Conservation (phyloP, 345 rosid species). For the Zanthoxylum bungeanum region DNA sequence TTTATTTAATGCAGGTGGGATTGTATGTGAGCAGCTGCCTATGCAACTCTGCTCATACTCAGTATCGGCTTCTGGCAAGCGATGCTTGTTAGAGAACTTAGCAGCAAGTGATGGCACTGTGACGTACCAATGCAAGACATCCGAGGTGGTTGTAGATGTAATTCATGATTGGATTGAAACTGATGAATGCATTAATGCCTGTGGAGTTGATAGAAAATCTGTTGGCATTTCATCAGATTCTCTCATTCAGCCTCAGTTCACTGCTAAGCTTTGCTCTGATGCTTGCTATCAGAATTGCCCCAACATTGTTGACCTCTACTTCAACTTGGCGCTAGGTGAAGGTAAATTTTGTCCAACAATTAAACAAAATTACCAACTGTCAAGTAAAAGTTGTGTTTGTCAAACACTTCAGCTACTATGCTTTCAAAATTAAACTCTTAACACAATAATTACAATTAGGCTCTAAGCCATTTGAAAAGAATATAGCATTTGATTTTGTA, state of each 20-base stretch:
- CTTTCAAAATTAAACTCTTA: background rate
- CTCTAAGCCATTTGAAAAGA: no score
- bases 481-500: no score
- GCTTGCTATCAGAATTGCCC: slow-evolving; percentile 24
- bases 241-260: slow-evolving; percentile 25
- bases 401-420: background rate
- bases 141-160: slow-evolving; percentile 16
- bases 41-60: slow-evolving; percentile 22
- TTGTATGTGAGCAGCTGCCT: slow-evolving; percentile 34
- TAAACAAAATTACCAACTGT: no score
- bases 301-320: slow-evolving; percentile 34
- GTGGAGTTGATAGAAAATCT: slow-evolving; percentile 25
- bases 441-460: background rate
- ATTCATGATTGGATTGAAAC: slow-evolving; percentile 24
- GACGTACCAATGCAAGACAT: slow-evolving; percentile 32
- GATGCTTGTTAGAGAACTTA: slow-evolving; percentile 33
- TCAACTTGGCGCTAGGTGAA: slow-evolving; percentile 34
- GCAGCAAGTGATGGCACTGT: background rate
- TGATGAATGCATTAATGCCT: slow-evolving; percentile 26
- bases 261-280: slow-evolving; percentile 31
- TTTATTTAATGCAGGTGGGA: slow-evolving; percentile 17
- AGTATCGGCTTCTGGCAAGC: slow-evolving; percentile 26
- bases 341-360: no score
- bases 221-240: slow-evolving; percentile 31
- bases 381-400: background rate